phyloP scores from a whole-genome alignment of 176 grass and related monocot species.

The Oryza punctata region DNA sequence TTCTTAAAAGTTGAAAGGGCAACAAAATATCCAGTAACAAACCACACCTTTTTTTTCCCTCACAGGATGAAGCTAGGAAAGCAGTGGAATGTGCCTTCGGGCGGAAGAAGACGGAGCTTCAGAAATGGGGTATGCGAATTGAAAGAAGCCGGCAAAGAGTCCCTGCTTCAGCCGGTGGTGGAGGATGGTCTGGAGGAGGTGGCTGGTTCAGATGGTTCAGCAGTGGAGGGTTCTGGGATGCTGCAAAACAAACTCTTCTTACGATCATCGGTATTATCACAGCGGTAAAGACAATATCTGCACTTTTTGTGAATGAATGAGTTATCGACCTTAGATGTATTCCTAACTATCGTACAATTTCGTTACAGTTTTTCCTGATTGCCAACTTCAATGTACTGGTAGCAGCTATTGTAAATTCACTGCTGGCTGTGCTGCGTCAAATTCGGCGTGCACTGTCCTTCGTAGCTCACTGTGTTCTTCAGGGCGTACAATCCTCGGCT shows the following conservation, averaged over 20 bases:
- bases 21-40: background rate
- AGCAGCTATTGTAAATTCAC: slow-evolving; percentile 53
- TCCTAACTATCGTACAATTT: slow-evolving; percentile 4
- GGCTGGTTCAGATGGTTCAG: slow-evolving; percentile 76
- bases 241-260: slow-evolving; percentile 60
- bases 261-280: slow-evolving; percentile 63
- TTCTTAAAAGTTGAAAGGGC: background rate
- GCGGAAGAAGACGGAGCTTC: slow-evolving; percentile 38
- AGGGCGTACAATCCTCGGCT: slow-evolving; percentile 6
- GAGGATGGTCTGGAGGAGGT: slow-evolving; percentile 65
- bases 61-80: slow-evolving; percentile 62
- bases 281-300: slow-evolving; percentile 29
- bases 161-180: slow-evolving; percentile 34
- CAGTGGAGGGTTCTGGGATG: slow-evolving; percentile 72
- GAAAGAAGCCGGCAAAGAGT: slow-evolving; percentile 35
- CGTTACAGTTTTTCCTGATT: slow-evolving; percentile 72
- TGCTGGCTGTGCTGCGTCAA: slow-evolving; percentile 57
- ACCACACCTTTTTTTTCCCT: background rate
- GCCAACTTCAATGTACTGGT: slow-evolving; percentile 61
- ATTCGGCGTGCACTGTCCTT: slow-evolving; percentile 40
- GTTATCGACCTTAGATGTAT: background rate
- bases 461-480: slow-evolving; percentile 25
- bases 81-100: slow-evolving; percentile 51
- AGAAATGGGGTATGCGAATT: slow-evolving; percentile 51
- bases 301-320: background rate